A percentile compares a stretch with the other conserved stretches of the same genome.
Evolutionary conservation across 768 basidiomycete species (phyloP).

Genomic region (Boletus subparvulus): DNA sequence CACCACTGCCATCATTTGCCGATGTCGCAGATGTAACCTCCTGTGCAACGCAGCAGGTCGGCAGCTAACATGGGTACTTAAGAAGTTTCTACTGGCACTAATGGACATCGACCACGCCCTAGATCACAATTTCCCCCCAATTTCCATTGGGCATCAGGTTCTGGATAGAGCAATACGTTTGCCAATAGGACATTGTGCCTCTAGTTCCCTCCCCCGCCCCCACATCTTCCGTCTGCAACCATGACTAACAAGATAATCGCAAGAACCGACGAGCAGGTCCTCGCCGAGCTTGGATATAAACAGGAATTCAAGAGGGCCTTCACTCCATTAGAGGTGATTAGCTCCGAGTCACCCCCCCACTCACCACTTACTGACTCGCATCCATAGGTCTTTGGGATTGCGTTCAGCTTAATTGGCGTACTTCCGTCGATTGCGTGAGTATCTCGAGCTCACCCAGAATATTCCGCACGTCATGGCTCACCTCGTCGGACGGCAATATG

Average conservation of each 20-base stretch:
- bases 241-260: slow-evolving; percentile 7
- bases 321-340: slow-evolving; percentile 33
- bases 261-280: slow-evolving; percentile 33
- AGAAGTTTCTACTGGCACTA: too few species aligned
- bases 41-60: too few species aligned
- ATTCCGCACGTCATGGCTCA: background rate
- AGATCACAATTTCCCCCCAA: too few species aligned
- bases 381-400: slow-evolving; percentile 63
- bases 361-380: background rate
- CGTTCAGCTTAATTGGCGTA: slow-evolving; percentile 70
- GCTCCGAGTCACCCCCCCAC: background rate
- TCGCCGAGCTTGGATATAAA: slow-evolving; percentile 38
- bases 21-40: too few species aligned
- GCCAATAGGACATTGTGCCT: background rate
- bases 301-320: slow-evolving; percentile 40
- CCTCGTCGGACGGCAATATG: background rate
- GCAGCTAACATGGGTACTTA: too few species aligned
- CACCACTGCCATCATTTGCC: too few species aligned
- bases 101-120: too few species aligned
- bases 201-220: background rate
- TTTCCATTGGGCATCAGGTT: too few species aligned
- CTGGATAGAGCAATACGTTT: too few species aligned
- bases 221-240: background rate
- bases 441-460: slow-evolving; percentile 16
- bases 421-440: slow-evolving; percentile 62